A percentile compares a stretch with the other conserved stretches of the same genome.
Conservation (phyloP, 495 filamentous ascomycete species). For the Aspergillus sclerotioniger region DNA sequence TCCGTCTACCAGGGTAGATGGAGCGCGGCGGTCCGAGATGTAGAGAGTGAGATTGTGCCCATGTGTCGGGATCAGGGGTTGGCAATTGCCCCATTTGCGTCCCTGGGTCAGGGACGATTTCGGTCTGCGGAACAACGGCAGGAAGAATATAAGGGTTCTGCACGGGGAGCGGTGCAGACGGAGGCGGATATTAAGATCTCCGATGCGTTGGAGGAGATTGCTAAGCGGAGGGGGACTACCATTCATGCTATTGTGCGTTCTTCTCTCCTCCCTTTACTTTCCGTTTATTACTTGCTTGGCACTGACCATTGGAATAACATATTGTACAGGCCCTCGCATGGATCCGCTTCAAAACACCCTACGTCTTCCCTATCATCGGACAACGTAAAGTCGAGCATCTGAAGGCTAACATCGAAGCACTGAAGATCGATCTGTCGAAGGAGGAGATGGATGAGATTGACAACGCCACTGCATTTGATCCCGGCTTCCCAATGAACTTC, state of each 20-base stretch:
- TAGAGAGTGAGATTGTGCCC: conserved; percentile 58
- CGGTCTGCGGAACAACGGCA: conserved; percentile 36
- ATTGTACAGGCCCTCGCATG: conserved; percentile 61
- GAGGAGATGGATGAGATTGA: conserved; percentile 61
- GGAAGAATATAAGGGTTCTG: conserved; percentile 7
- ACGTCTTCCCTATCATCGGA: conserved; percentile 76
- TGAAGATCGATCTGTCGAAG: conserved; percentile 51
- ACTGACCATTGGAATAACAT: neutral
- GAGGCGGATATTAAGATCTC: conserved; percentile 17
- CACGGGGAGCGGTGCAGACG: conserved; percentile 3
- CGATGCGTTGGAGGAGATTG: conserved; percentile 14
- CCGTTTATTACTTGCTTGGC: neutral
- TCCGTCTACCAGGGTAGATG: conserved; percentile 64
- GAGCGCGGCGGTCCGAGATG: conserved; percentile 52
- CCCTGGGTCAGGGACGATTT: conserved; percentile 53
- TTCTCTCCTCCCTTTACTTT: neutral
- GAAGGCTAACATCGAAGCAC: conserved; percentile 59
- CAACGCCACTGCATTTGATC: conserved; percentile 43
- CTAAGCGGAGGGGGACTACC: conserved; percentile 8
- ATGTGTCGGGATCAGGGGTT: conserved; percentile 58
- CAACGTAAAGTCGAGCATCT: conserved; percentile 64
- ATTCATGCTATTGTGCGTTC: conserved; percentile 16
- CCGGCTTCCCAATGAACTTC: conserved; percentile 15
- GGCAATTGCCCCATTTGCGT: conserved; percentile 55
- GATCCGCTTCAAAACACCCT: conserved; percentile 68